phyloP scores from a whole-genome alignment of 345 rosid genomes.

The Kernera saxatilis region DNA sequence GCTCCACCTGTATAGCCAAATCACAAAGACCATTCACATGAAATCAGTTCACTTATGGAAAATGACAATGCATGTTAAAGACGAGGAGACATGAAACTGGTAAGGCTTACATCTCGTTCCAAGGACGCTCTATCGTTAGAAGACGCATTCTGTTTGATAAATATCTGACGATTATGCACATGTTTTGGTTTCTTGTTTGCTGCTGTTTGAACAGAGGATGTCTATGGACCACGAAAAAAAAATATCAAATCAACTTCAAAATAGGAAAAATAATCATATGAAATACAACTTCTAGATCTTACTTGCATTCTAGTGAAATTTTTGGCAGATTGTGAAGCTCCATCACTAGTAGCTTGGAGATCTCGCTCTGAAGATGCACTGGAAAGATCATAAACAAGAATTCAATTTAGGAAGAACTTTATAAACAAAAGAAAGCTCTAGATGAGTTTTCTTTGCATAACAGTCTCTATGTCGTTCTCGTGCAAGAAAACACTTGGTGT shows the following conservation, averaged over 20 bases:
- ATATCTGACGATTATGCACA: constrained; percentile 26
- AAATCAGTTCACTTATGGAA: neutral
- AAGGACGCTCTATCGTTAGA: constrained; percentile 55
- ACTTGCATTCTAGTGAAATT: constrained; percentile 42
- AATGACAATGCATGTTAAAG: neutral
- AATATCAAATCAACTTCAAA: neutral
- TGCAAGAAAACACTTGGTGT: neutral
- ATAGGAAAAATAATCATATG: neutral
- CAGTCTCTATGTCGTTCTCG: neutral
- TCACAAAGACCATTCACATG: neutral
- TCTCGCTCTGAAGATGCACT: constrained; percentile 75
- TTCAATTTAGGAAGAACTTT: neutral
- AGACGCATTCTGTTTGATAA: constrained; percentile 26
- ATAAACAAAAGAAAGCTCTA: neutral
- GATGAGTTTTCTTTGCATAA: neutral
- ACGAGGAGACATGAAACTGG: neutral
- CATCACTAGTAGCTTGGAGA: constrained; percentile 31
- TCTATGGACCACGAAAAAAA: constrained; percentile 31
- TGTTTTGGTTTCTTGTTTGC: constrained; percentile 42
- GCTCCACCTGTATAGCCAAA: constrained; percentile 57
- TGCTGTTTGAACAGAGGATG: constrained; percentile 36
- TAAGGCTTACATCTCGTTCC: constrained; percentile 71
- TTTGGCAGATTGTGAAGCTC: constrained; percentile 17
- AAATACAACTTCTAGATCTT: constrained; percentile 22
- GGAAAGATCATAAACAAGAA: neutral